Percentiles rank a stretch among this genome's conserved stretches.
Conservation (phyloP, 2,329 filamentous ascomycete genomes). For the Cercospora brassicicola region DNA sequence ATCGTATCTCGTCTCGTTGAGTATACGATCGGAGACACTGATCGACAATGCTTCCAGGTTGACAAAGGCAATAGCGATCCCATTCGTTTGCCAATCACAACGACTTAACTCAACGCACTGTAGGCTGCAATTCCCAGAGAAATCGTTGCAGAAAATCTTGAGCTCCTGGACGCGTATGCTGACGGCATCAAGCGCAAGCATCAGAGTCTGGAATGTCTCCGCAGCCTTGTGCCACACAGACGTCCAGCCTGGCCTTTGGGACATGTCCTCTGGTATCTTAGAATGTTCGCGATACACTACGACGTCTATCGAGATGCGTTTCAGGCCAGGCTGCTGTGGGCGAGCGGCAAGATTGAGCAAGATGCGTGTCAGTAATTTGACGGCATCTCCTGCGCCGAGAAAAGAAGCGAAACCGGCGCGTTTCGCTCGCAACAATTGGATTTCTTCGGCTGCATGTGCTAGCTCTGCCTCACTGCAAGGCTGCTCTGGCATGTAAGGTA, state of each 20-base stretch:
- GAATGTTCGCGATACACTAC: not conserved
- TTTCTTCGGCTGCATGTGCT: not conserved
- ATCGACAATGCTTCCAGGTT: no score
- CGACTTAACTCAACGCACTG: no score
- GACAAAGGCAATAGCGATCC: no score
- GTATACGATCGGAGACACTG: no score
- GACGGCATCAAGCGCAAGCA: no score
- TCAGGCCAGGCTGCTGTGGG: not conserved
- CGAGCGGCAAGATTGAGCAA: not conserved
- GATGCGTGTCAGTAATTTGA: not conserved
- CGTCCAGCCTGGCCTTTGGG: not conserved
- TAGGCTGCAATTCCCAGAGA: no score
- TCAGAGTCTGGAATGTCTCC: not conserved
- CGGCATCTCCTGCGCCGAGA: not conserved
- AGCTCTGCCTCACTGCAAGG: not conserved
- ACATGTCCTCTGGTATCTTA: not conserved
- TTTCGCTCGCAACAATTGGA: not conserved
- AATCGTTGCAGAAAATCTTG: no score
- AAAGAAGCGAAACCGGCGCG: not conserved
- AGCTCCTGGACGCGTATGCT: no score
- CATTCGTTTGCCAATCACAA: no score
- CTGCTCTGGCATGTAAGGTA: no score
- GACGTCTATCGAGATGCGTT: not conserved
- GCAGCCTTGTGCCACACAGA: not conserved
- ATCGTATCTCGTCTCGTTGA: no score